phyloP scores from a whole-genome alignment of 2,329 filamentous ascomycete genomes.

The Kalaharituber pfeilii region DNA sequence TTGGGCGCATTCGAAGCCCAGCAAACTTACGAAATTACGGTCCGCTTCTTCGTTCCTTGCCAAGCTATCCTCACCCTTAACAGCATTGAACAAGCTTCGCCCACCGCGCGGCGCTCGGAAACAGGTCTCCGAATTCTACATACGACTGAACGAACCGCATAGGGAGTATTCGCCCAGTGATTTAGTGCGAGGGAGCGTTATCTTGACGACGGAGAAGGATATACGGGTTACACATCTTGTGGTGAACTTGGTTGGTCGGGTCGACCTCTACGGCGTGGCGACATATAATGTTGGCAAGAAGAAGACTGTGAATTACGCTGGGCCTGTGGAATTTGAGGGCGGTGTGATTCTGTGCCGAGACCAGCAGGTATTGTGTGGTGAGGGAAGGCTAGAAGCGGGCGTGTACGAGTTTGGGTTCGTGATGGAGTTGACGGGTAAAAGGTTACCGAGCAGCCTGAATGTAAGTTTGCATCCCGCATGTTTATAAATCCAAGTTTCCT shows the following conservation, averaged over 20 bases:
- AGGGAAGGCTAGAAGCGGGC: conserved; percentile 55
- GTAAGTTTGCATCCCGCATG: conserved; percentile 37
- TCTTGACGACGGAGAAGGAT: conserved; percentile 55
- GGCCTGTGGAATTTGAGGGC: conserved; percentile 43
- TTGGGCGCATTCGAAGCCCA: neutral
- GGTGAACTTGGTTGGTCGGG: conserved; percentile 59
- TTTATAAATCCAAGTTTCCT: neutral
- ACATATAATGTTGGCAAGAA: conserved; percentile 25
- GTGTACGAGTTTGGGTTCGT: conserved; percentile 68
- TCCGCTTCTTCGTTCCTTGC: neutral
- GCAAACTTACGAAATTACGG: neutral
- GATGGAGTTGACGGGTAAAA: conserved; percentile 42
- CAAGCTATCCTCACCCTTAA: neutral
- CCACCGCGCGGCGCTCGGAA: neutral
- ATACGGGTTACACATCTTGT: conserved; percentile 64
- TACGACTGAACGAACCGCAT: conserved; percentile 60
- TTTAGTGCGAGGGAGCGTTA: conserved; percentile 52
- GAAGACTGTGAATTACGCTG: conserved; percentile 23
- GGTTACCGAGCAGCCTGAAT: conserved; percentile 81
- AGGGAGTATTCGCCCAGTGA: conserved; percentile 61
- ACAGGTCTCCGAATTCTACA: conserved; percentile 53
- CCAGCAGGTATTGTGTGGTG: conserved; percentile 61
- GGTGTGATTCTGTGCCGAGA: conserved; percentile 70
- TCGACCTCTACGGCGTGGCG: conserved; percentile 48
- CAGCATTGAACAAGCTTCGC: neutral